These are phyloP conservation scores for Capsella bursapastoris DNA, from an alignment of 345 rosid species.

Conservation along the genomic window DNA sequence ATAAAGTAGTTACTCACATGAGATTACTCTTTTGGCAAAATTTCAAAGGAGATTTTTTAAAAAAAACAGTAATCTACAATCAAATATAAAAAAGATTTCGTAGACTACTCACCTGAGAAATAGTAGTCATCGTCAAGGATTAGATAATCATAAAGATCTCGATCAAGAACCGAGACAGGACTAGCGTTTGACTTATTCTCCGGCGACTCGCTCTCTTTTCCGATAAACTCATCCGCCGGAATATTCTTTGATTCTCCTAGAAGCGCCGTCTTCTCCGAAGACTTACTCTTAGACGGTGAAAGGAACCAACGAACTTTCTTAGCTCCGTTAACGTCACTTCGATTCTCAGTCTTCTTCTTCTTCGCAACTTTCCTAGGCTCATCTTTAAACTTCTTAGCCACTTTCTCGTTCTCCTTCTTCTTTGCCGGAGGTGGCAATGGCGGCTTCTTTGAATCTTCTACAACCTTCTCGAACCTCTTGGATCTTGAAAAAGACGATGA, in stretches of 20 bases:
- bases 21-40: not conserved
- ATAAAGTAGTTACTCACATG: not conserved
- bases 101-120: conserved; percentile 59
- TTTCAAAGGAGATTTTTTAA: not conserved
- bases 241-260: conserved; percentile 31
- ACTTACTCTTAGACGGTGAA: conserved; percentile 44
- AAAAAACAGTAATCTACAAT: not conserved
- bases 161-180: conserved; percentile 67
- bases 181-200: conserved; percentile 47
- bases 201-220: conserved; percentile 42
- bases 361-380: conserved; percentile 54
- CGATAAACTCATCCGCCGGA: conserved; percentile 16
- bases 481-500: conserved; percentile 40
- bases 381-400: conserved; percentile 53
- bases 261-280: conserved; percentile 34
- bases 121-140: conserved; percentile 45
- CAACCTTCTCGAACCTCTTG: conserved; percentile 45
- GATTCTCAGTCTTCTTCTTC: conserved; percentile 44
- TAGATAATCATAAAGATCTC: conserved; percentile 48
- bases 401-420: conserved; percentile 48
- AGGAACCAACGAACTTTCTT: conserved; percentile 49
- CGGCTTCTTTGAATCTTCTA: conserved; percentile 33
- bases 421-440: conserved; percentile 21
- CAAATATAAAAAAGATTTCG: not conserved
- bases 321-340: conserved; percentile 43